Base-by-base conservation (phyloP, 345 rosid species). In the Eucalyptus tenuipes region DNA sequence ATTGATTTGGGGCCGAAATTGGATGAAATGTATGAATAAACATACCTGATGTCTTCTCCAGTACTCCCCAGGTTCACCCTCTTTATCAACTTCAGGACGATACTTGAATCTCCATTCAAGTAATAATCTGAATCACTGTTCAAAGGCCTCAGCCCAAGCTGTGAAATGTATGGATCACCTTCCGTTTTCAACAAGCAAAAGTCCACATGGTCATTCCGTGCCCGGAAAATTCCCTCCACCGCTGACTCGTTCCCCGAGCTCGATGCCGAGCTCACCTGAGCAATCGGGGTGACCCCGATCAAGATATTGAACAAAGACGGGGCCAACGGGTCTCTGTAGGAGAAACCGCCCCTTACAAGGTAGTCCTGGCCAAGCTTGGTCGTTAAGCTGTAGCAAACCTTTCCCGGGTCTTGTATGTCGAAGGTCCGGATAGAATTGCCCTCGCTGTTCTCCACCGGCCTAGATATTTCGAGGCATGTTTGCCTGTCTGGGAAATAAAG, bases 81-180 rank as follows among this genome's bases (percentile, higher is more conserved):
- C 84, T 88, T 88, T 33, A 94, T 86, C 92, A 93, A 44, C 82
- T 90, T 94, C 90, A 95, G 87, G 75, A 94, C 92, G 44, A 79
- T 37, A 75, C 91, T 47, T 64, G 89, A 88, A 29, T 87, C 88
- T 50, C 89, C 93, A 16, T 89, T 49, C 24, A 92, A 86, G 90
- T 94, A 94, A 55, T 94, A 90, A 55, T 87, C 88, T n/a, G 90
- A 22, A 86, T 75, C 93, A 89, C 6, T 49, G 25, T 85, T 57
- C 68, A 95, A 64, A 59, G 90, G 93, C 93, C 96, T 93, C 55
- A 94, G 90, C 90, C 93, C 95, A 80, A 95, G 92, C 91, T 49
- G 88, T 37, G 95, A 94, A 87, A 95, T 91, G 88, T 88, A 91
- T 11, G 94, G 95, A 61, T 90, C 40, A 15, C 95, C 97, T 81